phyloP scores from a whole-genome alignment of 441 rosid species.

The Arabidopsis lyrata region DNA sequence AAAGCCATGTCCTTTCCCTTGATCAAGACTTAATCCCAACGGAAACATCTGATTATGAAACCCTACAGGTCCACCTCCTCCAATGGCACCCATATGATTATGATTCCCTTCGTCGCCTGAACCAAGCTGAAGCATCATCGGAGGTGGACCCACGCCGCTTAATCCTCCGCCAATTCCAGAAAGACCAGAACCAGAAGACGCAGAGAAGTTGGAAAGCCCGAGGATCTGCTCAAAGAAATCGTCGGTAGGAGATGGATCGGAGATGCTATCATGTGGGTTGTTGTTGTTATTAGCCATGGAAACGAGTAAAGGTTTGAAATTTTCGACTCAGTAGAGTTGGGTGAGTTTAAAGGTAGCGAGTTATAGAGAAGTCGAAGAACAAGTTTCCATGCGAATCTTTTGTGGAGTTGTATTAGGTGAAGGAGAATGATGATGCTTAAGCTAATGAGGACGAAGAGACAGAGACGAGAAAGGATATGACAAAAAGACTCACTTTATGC shows the following conservation, averaged over 20 bases:
- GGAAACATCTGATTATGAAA: constrained; percentile 81
- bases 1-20: constrained; percentile 77
- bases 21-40: constrained; percentile 85
- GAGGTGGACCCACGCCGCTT: constrained; percentile 46
- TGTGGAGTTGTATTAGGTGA: constrained; percentile 37
- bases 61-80: constrained; percentile 47
- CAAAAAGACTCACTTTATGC: constrained; percentile 48
- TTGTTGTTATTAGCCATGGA: constrained; percentile 41
- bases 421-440: constrained; percentile 38
- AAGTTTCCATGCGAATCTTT: constrained; percentile 18
- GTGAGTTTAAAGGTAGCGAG: constrained; percentile 28
- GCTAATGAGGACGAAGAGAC: constrained; percentile 48
- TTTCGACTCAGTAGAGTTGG: constrained; percentile 2
- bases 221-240: constrained; percentile 94
- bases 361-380: constrained; percentile 25
- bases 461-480: constrained; percentile 45
- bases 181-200: constrained; percentile 58
- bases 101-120: constrained; percentile 49
- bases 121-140: constrained; percentile 91
- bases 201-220: constrained; percentile 67
- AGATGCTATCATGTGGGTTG: constrained; percentile 25
- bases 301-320: neutral
- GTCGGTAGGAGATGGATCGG: constrained; percentile 55
- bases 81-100: constrained; percentile 56
- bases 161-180: constrained; percentile 43